phyloP scores from a whole-genome alignment of 2,329 filamentous ascomycete genomes.

The Colletotrichum sp. region DNA sequence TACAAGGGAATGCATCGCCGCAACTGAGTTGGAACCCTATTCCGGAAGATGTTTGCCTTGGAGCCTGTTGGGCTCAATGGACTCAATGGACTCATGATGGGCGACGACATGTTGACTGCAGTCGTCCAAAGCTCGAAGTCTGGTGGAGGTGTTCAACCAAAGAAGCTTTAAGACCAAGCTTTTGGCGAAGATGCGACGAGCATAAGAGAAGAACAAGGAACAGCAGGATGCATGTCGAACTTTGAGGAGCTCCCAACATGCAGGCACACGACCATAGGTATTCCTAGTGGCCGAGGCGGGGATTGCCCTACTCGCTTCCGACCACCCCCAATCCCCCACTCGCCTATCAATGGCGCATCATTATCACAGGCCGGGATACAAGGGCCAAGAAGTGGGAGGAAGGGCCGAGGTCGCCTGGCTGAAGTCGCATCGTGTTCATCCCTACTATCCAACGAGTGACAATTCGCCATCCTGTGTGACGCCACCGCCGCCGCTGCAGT shows the following conservation, averaged over 20 bases:
- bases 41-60: slow-evolving; percentile 27
- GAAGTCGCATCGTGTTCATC: not conserved
- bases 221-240: not conserved
- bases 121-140: not conserved
- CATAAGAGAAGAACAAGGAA: not conserved
- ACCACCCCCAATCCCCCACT: not conserved
- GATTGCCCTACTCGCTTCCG: not conserved
- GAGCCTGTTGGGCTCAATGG: slow-evolving; percentile 7
- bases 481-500: not conserved
- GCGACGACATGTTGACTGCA: slow-evolving; percentile 1
- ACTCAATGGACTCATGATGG: slow-evolving; percentile 10
- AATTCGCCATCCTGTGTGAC: not conserved
- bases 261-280: not conserved
- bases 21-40: slow-evolving; percentile 51
- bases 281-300: not conserved
- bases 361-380: slow-evolving; percentile 6
- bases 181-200: not conserved
- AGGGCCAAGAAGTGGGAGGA: not conserved
- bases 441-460: not conserved
- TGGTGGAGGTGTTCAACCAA: not conserved
- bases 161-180: not conserved
- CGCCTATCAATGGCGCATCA: not conserved
- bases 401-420: not conserved
- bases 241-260: slow-evolving; percentile 1
- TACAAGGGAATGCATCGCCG: slow-evolving; percentile 52